Base-by-base conservation (phyloP, 1,139 yeast species). In the Geotrichum reessii region DNA sequence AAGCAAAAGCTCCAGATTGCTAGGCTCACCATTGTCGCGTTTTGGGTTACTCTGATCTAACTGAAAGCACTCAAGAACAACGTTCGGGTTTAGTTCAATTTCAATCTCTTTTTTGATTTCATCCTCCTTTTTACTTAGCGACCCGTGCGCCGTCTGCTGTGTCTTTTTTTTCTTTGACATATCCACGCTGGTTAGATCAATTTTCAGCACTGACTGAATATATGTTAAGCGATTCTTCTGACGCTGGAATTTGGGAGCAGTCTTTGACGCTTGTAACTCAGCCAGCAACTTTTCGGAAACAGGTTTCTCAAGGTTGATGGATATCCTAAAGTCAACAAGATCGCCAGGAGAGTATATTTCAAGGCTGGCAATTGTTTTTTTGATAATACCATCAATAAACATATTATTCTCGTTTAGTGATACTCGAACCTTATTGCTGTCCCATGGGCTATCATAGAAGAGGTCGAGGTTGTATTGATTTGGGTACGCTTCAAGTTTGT, bases 341-440 rank as follows among this genome's bases (percentile, higher is more conserved):
- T 88, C 83, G 62, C 88, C 86, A 1, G 97, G 97, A 58, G 87
- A 81, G 67, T 82, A 85, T 40, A 91, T 77, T 67, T 83, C 81
- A 61, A 91, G 73, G 69, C 87, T 91, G 2, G 88, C 81, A 9
- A 90, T 74, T 58, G 93, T 78, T 63, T 82, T 81, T 69, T 91
- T 91, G 63, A 84, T 84, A 57, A 91, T 86, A 47, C 86, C 87
- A 33, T 82, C 82, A n/a, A 81, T 77, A 53, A 82, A 58, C 12
- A 64, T 63, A 31, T 67, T 69, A 7, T 62, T 59, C 50, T 71
- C 72, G 56, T 68, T 67, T 37, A 63, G 64, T 5, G 73, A 63
- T n/a, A 71, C 68, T 17, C 75, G 65, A 17, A 69, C 62, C 33
- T 64, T 72, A 68, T 74, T 84, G 12, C 77, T 84, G 57, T 40